A percentile compares a stretch with the other conserved stretches of the same genome.
Conservation (phyloP, 2,329 filamentous ascomycete genomes). For the Hymenoscyphus repandus region DNA sequence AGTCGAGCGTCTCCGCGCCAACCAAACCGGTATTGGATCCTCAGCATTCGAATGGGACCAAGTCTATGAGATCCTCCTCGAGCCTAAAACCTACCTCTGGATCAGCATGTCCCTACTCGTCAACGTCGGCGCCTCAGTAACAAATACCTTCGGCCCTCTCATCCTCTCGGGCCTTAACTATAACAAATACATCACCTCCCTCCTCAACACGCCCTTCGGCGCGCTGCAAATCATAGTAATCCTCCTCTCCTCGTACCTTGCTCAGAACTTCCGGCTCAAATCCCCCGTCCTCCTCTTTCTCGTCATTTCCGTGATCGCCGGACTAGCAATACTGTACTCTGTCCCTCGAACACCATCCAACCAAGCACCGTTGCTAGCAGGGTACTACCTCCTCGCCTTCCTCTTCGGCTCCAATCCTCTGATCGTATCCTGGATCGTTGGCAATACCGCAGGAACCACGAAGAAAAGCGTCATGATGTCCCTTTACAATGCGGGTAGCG, state of each 20-base stretch:
- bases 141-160: constrained; percentile 21
- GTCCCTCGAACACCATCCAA: constrained; percentile 41
- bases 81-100: constrained; percentile 54
- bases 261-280: constrained; percentile 53
- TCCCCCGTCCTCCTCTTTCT: constrained; percentile 47
- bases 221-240: constrained; percentile 56
- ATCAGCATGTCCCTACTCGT: constrained; percentile 54
- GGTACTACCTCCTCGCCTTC: constrained; percentile 62
- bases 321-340: constrained; percentile 51
- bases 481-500: constrained; percentile 56
- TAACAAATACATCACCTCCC: constrained; percentile 49
- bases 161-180: constrained; percentile 37
- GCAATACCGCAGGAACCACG: constrained; percentile 62
- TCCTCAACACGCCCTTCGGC: constrained; percentile 65
- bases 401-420: constrained; percentile 62
- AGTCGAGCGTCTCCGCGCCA: constrained; percentile 65
- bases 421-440: constrained; percentile 63
- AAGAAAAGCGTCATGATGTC: constrained; percentile 63
- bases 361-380: constrained; percentile 45
- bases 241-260: constrained; percentile 51
- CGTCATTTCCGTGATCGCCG: constrained; percentile 55
- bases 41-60: constrained; percentile 66
- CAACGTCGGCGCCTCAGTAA: constrained; percentile 59
- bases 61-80: constrained; percentile 44
- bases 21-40: constrained; percentile 70